Conservation (phyloP, 2,329 filamentous ascomycete genomes). For the Trichoderma arundinaceum region DNA sequence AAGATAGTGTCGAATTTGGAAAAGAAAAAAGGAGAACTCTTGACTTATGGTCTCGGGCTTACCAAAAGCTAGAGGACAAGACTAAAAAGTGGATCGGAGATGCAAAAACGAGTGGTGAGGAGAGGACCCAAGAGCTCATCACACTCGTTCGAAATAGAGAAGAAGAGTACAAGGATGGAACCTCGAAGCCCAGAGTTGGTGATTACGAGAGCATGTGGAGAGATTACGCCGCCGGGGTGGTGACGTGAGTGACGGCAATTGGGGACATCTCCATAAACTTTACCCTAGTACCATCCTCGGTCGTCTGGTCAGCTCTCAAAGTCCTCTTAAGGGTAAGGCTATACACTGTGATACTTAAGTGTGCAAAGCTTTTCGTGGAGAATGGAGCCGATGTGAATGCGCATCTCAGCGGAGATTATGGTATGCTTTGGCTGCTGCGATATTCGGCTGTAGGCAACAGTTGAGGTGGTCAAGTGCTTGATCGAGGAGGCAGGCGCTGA, state of each 20-base stretch:
- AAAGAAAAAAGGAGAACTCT: neutral
- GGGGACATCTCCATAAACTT: neutral
- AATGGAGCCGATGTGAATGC: conserved; percentile 20
- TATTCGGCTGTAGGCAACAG: fast-evolving
- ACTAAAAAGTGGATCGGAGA: neutral
- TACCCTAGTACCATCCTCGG: neutral
- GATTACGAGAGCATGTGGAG: neutral
- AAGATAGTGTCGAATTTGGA: neutral
- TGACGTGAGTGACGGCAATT: neutral
- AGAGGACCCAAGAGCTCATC: neutral
- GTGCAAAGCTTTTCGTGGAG: neutral
- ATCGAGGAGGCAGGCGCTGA: conserved; percentile 18
- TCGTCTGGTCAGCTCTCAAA: neutral
- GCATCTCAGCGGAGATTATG: neutral
- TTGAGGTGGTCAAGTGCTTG: conserved; percentile 3
- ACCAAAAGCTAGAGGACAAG: neutral
- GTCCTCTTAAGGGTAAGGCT: neutral
- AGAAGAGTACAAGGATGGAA: neutral
- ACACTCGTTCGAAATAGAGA: neutral
- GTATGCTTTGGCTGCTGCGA: conserved; percentile 5
- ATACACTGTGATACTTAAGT: neutral
- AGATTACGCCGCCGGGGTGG: neutral
- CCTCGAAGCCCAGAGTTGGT: neutral
- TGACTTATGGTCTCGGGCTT: conserved; percentile 2
- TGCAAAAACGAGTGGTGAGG: neutral